These are phyloP conservation scores for Hortiboletus campestris DNA, from an alignment of 768 basidiomycete species.

Conservation along the genomic window DNA sequence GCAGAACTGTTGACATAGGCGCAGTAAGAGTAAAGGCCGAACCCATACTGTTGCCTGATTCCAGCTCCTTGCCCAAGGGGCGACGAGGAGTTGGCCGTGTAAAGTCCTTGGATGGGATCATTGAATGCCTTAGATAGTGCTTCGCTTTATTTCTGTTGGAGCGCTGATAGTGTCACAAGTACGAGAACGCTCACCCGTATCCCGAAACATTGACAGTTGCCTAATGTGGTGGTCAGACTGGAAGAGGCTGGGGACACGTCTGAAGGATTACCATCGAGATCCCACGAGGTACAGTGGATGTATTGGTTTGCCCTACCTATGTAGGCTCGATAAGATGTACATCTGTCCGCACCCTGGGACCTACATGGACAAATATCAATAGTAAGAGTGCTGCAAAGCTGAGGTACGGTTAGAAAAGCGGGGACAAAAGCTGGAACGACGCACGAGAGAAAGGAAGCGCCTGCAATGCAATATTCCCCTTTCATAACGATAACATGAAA, in stretches of 20 bases:
- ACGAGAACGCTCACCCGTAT: conserved; percentile 54
- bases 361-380: conserved; percentile 79
- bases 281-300: conserved; percentile 64
- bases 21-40: conserved; percentile 81
- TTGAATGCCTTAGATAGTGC: conserved; percentile 48
- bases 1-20: conserved; percentile 59
- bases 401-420: conserved; percentile 12
- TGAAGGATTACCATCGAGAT: conserved; percentile 63
- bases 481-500: conserved; percentile 45
- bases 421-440: conserved; percentile 25
- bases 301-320: conserved; percentile 82
- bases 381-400: conserved; percentile 44
- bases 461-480: conserved; percentile 74
- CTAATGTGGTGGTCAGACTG: conserved; percentile 38
- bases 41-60: conserved; percentile 68
- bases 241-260: not conserved
- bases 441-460: conserved; percentile 71
- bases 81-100: conserved; percentile 61
- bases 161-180: not conserved
- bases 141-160: conserved; percentile 35
- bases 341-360: conserved; percentile 29
- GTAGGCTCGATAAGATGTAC: conserved; percentile 20
- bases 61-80: conserved; percentile 58
- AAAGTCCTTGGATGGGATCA: conserved; percentile 62
- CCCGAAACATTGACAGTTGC: conserved; percentile 66